These are phyloP conservation scores for Chloris gayana DNA, from an alignment of 176 grass and related monocot genomes.

Conservation along the genomic window DNA sequence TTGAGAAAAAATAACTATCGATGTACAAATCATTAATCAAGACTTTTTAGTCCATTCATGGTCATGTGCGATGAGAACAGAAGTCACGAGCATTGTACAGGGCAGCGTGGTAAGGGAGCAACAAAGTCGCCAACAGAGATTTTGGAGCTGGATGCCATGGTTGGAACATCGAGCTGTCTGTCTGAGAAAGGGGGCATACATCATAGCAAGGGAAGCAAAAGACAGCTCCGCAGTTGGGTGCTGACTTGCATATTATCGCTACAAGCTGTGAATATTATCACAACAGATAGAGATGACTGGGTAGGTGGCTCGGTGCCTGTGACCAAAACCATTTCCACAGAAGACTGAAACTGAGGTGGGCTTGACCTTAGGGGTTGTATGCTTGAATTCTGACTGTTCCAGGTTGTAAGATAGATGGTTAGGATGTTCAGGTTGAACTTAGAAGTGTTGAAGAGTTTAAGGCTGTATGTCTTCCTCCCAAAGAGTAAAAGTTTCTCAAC, in stretches of 20 bases:
- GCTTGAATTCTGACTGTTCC: not conserved
- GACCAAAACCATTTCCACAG: not conserved
- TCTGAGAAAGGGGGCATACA: not conserved
- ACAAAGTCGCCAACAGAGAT: not conserved
- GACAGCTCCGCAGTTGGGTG: not conserved
- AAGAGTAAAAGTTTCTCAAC: constrained; percentile 17
- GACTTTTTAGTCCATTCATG: not conserved
- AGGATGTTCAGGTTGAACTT: not conserved
- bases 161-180: not conserved
- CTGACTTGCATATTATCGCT: not conserved
- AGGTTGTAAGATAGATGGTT: not conserved
- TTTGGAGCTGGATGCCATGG: not conserved
- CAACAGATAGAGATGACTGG: not conserved
- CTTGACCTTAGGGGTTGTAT: not conserved
- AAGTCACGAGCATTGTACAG: not conserved
- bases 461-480: not conserved
- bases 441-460: constrained; percentile 11
- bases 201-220: not conserved
- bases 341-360: not conserved
- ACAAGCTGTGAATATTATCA: constrained; percentile 4
- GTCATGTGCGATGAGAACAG: not conserved
- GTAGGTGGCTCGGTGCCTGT: not conserved
- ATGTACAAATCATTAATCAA: not conserved
- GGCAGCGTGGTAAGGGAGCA: not conserved
- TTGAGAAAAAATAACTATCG: not conserved